Conservation (phyloP, 73 alveolate species). For the Blepharisma japonicum region DNA sequence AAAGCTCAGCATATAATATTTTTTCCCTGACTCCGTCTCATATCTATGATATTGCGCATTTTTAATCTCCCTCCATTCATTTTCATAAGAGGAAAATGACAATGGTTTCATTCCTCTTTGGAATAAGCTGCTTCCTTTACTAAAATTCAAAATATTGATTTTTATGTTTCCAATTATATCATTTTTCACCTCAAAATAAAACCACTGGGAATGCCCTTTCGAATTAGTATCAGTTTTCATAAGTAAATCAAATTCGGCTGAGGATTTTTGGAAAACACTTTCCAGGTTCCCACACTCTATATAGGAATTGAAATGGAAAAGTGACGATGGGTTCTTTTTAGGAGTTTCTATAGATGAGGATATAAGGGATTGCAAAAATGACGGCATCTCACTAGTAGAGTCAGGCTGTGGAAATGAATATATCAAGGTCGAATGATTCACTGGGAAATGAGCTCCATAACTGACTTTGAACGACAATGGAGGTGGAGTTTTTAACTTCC, state of each 20-base stretch:
- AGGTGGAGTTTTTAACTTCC: too few species aligned
- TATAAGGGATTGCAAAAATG: too few species aligned
- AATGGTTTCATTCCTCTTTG: conserved; percentile 86
- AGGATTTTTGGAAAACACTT: conserved; percentile 71
- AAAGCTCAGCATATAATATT: background rate
- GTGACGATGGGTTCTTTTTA: background rate
- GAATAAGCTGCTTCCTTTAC: conserved; percentile 93
- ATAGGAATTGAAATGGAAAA: conserved; percentile 42
- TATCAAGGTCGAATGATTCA: too few species aligned
- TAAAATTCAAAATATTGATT: conserved; percentile 93
- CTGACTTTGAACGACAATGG: too few species aligned
- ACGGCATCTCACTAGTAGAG: too few species aligned
- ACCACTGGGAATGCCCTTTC: conserved; percentile 98
- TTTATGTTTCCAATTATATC: conserved; percentile 47
- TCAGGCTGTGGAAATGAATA: too few species aligned
- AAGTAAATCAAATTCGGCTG: conserved; percentile 84
- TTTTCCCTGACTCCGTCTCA: too few species aligned
- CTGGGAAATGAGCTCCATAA: too few species aligned
- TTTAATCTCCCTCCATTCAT: conserved; percentile 4
- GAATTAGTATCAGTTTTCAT: conserved; percentile 97
- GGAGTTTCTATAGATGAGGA: too few species aligned
- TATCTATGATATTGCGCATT: too few species aligned
- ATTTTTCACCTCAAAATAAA: conserved; percentile 81
- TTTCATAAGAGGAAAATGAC: conserved; percentile 52
- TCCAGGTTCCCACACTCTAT: conserved; percentile 98